A percentile compares a stretch with the other conserved stretches of the same genome.
These are phyloP conservation scores for Pleodorina starrii DNA, from an alignment of 139 green algal species.

Conservation along the genomic window DNA sequence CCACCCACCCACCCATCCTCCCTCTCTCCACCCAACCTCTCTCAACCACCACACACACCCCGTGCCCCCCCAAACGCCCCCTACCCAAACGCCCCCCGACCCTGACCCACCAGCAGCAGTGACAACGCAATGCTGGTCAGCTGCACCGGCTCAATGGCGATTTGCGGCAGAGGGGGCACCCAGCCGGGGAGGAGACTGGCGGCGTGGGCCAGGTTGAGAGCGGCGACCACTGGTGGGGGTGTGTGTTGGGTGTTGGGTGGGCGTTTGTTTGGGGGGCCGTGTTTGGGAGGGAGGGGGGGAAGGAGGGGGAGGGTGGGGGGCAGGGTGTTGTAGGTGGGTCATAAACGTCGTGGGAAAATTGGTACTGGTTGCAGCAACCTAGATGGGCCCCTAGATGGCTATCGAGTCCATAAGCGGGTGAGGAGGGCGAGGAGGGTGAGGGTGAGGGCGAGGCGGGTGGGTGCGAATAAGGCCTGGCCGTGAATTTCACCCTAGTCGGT, in stretches of 20 bases:
- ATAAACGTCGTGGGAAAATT: too few relatives aligned
- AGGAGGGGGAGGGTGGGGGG: too few relatives aligned
- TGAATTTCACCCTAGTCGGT: too few relatives aligned
- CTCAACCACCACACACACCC: neutral
- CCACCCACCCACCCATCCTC: neutral
- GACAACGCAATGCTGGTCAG: slow-evolving; percentile 69
- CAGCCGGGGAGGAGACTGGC: slow-evolving; percentile 32
- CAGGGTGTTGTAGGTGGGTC: too few relatives aligned
- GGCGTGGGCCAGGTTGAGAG: slow-evolving; percentile 15
- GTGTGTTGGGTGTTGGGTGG: neutral
- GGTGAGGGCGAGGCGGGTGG: too few relatives aligned
- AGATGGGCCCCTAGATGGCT: too few relatives aligned
- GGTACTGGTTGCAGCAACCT: too few relatives aligned
- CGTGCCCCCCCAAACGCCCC: neutral
- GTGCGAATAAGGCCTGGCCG: too few relatives aligned
- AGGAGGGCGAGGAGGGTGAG: too few relatives aligned
- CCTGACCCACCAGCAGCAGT: slow-evolving; percentile 70
- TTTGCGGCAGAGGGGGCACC: slow-evolving; percentile 39
- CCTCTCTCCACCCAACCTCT: neutral
- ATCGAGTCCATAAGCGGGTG: too few relatives aligned
- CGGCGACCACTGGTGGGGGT: neutral
- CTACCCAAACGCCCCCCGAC: neutral
- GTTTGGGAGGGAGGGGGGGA: neutral
- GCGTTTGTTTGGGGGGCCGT: neutral
- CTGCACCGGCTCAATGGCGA: slow-evolving; percentile 67